Conservation (phyloP, 2,329 filamentous ascomycete species). For the Fusarium dlaminii region DNA sequence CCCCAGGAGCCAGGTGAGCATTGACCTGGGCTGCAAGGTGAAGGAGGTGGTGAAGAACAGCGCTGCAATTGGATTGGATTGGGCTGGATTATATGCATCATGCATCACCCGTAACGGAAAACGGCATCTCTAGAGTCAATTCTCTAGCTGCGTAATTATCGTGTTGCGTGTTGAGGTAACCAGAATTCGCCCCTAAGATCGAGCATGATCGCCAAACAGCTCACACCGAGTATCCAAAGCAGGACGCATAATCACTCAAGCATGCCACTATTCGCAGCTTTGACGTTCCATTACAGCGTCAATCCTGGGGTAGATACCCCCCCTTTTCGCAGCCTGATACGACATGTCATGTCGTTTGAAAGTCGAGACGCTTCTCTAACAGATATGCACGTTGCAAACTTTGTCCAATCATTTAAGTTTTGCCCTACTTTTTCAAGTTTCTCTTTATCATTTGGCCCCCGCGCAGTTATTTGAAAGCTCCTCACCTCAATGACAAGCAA, state of each 20-base stretch:
- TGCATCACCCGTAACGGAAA: conserved; percentile 21
- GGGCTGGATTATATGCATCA: conserved; percentile 20
- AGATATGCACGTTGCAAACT: not conserved
- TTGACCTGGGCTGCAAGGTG: conserved; percentile 18
- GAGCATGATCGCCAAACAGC: not conserved
- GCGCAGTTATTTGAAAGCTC: not conserved
- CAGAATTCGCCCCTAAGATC: not conserved
- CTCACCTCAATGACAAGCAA: not conserved
- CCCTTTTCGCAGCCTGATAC: conserved; percentile 26
- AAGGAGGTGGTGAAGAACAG: conserved; percentile 6
- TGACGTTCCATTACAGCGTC: conserved; percentile 25
- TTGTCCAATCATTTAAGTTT: not conserved
- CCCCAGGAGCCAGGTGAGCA: conserved; percentile 21
- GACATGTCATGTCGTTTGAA: conserved; percentile 33
- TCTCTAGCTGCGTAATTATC: not conserved
- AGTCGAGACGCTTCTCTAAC: conserved; percentile 34
- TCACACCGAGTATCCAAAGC: conserved; percentile 12
- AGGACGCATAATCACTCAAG: not conserved
- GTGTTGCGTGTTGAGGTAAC: conserved; percentile 8
- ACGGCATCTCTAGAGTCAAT: conserved; percentile 17
- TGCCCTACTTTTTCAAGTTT: not conserved
- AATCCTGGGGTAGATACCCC: conserved; percentile 39
- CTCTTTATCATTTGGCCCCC: not conserved
- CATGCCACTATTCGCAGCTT: conserved; percentile 29
- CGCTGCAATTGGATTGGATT: conserved; percentile 38